Evolutionary conservation across 2,329 filamentous ascomycete species (phyloP).

Genomic region (Alternaria infectoria): DNA sequence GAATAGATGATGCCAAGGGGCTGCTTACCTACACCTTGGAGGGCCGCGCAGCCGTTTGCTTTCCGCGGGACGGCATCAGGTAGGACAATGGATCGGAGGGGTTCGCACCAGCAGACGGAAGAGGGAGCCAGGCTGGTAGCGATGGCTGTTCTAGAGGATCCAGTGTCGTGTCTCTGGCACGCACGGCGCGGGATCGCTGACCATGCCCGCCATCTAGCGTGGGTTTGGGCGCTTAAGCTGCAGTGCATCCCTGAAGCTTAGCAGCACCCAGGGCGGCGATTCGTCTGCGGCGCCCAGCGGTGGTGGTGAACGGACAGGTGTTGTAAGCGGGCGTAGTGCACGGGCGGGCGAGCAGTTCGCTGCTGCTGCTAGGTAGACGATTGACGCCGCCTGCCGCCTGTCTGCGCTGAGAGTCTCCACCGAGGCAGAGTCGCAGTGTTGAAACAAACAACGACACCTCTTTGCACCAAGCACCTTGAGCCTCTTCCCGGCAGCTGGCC

Average conservation of each 20-base stretch:
- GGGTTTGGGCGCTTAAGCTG: conserved; percentile 22
- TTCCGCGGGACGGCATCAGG: neutral
- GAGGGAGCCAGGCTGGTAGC: neutral
- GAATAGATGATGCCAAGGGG: conserved; percentile 5
- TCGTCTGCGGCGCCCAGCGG: conserved; percentile 14
- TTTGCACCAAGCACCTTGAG: conserved; percentile 10
- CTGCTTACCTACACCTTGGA: neutral
- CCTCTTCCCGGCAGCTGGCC: conserved; percentile 29
- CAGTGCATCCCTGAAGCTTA: conserved; percentile 14
- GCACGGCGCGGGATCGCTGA: conserved; percentile 15
- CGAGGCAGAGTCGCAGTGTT: conserved; percentile 15
- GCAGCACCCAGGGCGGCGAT: conserved; percentile 4
- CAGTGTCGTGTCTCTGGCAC: conserved; percentile 21
- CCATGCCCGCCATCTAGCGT: conserved; percentile 10
- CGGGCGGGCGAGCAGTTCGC: conserved; percentile 10
- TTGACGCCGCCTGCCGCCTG: conserved; percentile 13
- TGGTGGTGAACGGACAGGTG: conserved; percentile 16
- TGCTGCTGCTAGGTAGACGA: conserved; percentile 11
- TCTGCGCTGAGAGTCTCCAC: conserved; percentile 13
- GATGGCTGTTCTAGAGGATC: conserved; percentile 12
- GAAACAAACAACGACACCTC: conserved; percentile 28
- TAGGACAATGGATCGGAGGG: neutral
- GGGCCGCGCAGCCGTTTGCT: neutral
- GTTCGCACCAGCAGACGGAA: neutral
- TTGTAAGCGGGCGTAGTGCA: conserved; percentile 14